Base-by-base conservation (phyloP, 2,329 filamentous ascomycete genomes). In the Penicillium sp. region DNA sequence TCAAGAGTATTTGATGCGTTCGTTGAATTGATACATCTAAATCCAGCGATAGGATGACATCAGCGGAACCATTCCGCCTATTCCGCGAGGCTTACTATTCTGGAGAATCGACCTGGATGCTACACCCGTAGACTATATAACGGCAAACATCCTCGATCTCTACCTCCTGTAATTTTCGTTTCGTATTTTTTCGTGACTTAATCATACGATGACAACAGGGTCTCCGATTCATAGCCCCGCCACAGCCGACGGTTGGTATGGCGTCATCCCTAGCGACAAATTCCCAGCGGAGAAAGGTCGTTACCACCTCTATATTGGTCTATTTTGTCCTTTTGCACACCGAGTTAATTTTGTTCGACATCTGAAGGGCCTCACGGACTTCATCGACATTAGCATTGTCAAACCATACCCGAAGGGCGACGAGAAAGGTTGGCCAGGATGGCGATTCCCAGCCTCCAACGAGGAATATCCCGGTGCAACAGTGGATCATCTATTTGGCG, bases 401-500 rank as follows among this genome's bases (percentile, higher is more conserved):
- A 83, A 82, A 60, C 81, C 86, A 0, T 89, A 88, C 57, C 86
- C 86, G 0, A 89, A 89, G 66, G 85, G 84, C 47, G 80, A 86
- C 60, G 77, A 81, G 16, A 79, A 81, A 7, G 85, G 86, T 32
- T 87, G 84, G 82, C 83, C 83, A 0, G 85, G 84, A 13, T 86
- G 83, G 83, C 75, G 77, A 29, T 88, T 89, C 61, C 81, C 84
- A 0, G 70, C 71, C 2, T 74, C 75, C 0, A 67, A 80, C 51
- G 72, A 80, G 44, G 76, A 81, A 59, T 88, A 87, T 63, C 81
- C 79, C 16, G 81, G 77, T 14, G 81, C 86, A 5, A 87, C 85
- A 0, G 76, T 81, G 3, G 86, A 89, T 64, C 77, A 80, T 29
- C 74, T 88, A 4, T 88, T 84, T 59, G 75, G 78, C 27, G 83